Base-by-base conservation (phyloP, 768 basidiomycete species). In the Boletus sensibilis region DNA sequence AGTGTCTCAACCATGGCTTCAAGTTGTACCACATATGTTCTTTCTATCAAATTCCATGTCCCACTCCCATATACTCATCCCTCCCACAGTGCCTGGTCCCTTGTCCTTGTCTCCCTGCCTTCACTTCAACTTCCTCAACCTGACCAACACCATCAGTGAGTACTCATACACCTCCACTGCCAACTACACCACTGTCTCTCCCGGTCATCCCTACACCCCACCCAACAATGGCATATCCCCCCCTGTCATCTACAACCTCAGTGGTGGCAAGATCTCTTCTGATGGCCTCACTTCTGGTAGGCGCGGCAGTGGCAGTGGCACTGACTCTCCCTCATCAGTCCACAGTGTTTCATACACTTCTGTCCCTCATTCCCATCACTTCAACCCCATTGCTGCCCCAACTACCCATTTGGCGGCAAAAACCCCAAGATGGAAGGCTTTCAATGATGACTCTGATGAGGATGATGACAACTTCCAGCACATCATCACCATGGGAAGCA, bases 391-490 rank as follows among this genome's bases (percentile, higher is more conserved):
- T 52, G 59, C 70, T 63, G 75, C 80, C 54, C 77, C 82, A 16
- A 75, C 83, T 43, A 72, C 72, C 18, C 76, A 84, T 57, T 78
- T 81, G 50, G 77, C 85, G 55, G 75, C 85, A 38, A 82, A 79
- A 72, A 78, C 75, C 52, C 73, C 64, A 67, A 74, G 76, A 65
- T 72, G 70, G 48, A 79, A 78, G 64, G 68, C 74, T 37, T 76
- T 76, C 65, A 82, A 86, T 64, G 87, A 90, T 21, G 85, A 85
- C 61, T 83, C 83, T 41, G 86, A 90, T 64, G 87, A 90, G 46
- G 81, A 82, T 16, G 86, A 86, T 55, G 90, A 88, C 56, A 88
- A 90, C 62, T 89, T 88, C 78, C 82, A 84, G 68, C 84, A 84
- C 46, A 70, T 72, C 25, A 65, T 71, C 59, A 63, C 73, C 34